Evolutionary conservation across 2,329 filamentous ascomycete species (phyloP).

Genomic region (Delphinella strobiligena): DNA sequence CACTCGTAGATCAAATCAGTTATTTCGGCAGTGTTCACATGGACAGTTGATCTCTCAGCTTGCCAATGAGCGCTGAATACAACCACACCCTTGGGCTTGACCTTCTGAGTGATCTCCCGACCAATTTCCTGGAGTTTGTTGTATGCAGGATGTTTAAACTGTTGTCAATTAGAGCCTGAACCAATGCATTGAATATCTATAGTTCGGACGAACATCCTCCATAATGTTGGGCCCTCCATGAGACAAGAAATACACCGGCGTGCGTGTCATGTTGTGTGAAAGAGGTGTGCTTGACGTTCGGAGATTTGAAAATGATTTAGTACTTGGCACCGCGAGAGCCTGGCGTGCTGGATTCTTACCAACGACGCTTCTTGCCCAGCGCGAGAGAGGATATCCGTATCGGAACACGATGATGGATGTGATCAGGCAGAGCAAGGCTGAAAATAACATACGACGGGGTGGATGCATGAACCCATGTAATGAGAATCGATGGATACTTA

Average conservation of each 20-base stretch:
- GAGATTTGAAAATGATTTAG: not conserved
- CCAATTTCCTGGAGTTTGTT: constrained; percentile 52
- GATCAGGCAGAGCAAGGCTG: constrained; percentile 4
- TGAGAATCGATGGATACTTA: too few relatives aligned
- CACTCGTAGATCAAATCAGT: constrained; percentile 58
- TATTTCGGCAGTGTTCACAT: constrained; percentile 54
- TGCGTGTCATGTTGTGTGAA: constrained; percentile 17
- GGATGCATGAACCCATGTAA: not conserved
- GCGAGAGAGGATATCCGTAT: constrained; percentile 1
- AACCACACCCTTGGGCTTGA: constrained; percentile 60
- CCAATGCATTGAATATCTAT: too few relatives aligned
- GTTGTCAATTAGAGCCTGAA: not conserved
- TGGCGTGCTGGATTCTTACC: not conserved
- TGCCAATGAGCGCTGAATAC: constrained; percentile 74
- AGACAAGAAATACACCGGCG: constrained; percentile 42
- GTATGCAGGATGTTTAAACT: constrained; percentile 57
- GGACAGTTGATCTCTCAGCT: constrained; percentile 41
- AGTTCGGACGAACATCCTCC: constrained; percentile 38
- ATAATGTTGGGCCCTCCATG: constrained; percentile 49
- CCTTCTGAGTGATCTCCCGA: constrained; percentile 54
- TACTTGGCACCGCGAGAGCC: not conserved
- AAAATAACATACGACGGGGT: not conserved
- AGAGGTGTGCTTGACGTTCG: not conserved
- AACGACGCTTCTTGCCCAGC: not conserved
- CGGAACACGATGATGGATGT: constrained; percentile 4